A percentile compares a stretch with the other conserved stretches of the same genome.
Conservation (phyloP, 1,284 basidiomycete genomes). For the Microbotryomycetes sp. region DNA sequence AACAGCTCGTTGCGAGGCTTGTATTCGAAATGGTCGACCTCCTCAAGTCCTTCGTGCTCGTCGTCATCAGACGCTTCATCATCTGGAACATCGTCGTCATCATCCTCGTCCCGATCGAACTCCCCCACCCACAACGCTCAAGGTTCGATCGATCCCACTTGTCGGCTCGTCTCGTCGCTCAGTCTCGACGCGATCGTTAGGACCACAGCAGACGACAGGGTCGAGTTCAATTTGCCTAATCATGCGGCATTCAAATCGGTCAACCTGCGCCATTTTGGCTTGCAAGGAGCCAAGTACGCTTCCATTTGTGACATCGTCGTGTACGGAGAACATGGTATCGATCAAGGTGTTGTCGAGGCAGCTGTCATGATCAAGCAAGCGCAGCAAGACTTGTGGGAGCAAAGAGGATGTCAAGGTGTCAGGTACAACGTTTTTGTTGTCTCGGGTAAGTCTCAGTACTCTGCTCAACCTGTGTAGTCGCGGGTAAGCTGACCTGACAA, state of each 20-base stretch:
- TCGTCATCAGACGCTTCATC: constrained; percentile 17
- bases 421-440: constrained; percentile 83
- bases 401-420: constrained; percentile 46
- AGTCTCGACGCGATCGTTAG: constrained; percentile 43
- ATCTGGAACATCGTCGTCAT: constrained; percentile 14
- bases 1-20: constrained; percentile 13
- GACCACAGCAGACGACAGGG: constrained; percentile 45
- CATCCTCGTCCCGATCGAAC: constrained; percentile 8
- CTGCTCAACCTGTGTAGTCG: accelerated
- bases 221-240: constrained; percentile 58
- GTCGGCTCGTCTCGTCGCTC: constrained; percentile 27
- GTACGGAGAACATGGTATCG: constrained; percentile 62
- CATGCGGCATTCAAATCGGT: constrained; percentile 52
- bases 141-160: constrained; percentile 5
- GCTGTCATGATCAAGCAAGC: constrained; percentile 49
- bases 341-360: constrained; percentile 48
- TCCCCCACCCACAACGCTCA: constrained; percentile 9
- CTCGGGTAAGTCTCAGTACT: constrained; percentile 50
- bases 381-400: constrained; percentile 46
- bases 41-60: constrained; percentile 21
- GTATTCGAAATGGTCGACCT: constrained; percentile 12
- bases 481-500: not conserved
- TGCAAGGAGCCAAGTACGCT: constrained; percentile 64
- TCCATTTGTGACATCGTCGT: constrained; percentile 82
- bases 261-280: constrained; percentile 37